Evolutionary conservation across 106 monocot species (phyloP), one percentile per base, ranked within the genome.

Genomic region (Vanilla planifolia): DNA sequence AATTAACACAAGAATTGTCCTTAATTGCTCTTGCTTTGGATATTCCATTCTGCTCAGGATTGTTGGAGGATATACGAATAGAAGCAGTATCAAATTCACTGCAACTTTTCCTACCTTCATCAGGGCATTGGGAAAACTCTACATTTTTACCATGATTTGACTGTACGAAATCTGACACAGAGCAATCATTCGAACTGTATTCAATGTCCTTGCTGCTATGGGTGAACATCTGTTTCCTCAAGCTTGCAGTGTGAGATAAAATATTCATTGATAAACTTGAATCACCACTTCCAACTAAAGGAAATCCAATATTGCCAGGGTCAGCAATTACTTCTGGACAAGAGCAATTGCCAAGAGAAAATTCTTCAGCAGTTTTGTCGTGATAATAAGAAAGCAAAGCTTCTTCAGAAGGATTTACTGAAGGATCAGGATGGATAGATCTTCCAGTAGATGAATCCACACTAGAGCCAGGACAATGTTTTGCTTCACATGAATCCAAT

Each of bases 391-490:
- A 2, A 15, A 14, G 20, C 10, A 62, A 79, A 69, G 61, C 67
- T 40, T 67, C 74, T 71, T 65, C 64, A 46, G 43, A 69, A n/a
- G n/a, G n/a, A 41, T n/a, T 48, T 29, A 45, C 61, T n/a, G 42
- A 16, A 14, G 59, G 43, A 6, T 43, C 51, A 66, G 71, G 50
- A 43, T 48, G 4, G 5, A 29, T 45, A 43, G 60, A 71, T 20
- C 41, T 26, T 22, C 51, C 46, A 42, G 64, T 71, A 2, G 67
- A 64, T 64, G 74, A 74, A 40, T 34, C 52, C 5, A 46, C 17
- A 5, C 51, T 62, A 32, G 75, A 66, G 51, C 58, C 70, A 55
- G 68, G 61, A 27, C 50, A 64, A 47, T 55, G 52, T 24, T 82
- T 53, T 51, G 76, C 61, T 51, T 32, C 69, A 59, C 55, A 33